These are phyloP conservation scores for Mycena metata DNA, from an alignment of 768 basidiomycete species.

Conservation along the genomic window DNA sequence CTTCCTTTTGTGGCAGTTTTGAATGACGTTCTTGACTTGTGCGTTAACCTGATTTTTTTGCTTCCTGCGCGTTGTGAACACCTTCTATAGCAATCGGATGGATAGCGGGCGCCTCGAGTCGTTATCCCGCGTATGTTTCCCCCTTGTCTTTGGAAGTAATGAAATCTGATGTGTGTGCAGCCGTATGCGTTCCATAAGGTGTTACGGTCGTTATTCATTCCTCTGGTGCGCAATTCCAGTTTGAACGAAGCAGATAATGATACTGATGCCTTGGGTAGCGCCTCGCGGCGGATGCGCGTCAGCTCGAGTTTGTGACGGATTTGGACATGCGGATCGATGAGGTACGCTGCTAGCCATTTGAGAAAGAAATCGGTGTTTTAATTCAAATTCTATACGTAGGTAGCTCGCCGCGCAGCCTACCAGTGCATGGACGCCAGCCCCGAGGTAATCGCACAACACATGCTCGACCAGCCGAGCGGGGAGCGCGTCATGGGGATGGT, in stretches of 20 bases:
- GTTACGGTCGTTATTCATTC: constrained; percentile 70
- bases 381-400: constrained; percentile 34
- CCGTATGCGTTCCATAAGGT: constrained; percentile 75
- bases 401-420: constrained; percentile 61
- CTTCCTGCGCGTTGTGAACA: background rate
- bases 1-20: constrained; percentile 59
- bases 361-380: background rate
- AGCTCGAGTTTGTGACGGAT: constrained; percentile 69
- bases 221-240: constrained; percentile 46
- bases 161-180: constrained; percentile 37
- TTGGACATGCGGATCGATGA: constrained; percentile 68
- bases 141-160: background rate
- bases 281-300: constrained; percentile 69
- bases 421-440: constrained; percentile 57
- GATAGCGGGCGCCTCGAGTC: constrained; percentile 79
- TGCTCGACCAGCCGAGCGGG: constrained; percentile 48
- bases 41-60: background rate
- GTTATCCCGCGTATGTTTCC: constrained; percentile 51
- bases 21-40: constrained; percentile 77
- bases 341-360: constrained; percentile 44
- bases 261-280: constrained; percentile 29
- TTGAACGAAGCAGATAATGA: background rate
- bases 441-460: constrained; percentile 46
- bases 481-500: constrained; percentile 63
- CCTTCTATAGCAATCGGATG: constrained; percentile 67